Percentiles rank a stretch among this genome's conserved stretches.
phyloP scores from a whole-genome alignment of 2,329 filamentous ascomycete genomes.

The Hypoxylon sp. region DNA sequence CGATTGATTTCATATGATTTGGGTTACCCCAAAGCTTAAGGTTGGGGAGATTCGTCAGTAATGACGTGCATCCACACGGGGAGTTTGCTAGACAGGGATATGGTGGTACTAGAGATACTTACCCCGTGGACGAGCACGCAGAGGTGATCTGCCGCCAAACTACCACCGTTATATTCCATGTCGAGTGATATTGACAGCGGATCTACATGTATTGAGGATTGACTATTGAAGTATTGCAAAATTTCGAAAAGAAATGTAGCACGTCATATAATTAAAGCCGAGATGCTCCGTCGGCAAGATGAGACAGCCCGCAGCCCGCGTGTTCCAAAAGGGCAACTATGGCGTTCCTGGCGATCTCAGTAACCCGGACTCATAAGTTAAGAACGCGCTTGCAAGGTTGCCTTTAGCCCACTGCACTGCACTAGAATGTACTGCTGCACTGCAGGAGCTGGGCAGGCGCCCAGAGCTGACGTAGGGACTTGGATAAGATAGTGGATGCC shows the following conservation, averaged over 20 bases:
- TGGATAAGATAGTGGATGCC: neutral
- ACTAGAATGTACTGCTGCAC: too few species aligned
- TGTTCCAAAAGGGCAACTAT: slow-evolving; percentile 17
- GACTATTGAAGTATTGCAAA: neutral
- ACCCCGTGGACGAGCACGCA: slow-evolving; percentile 84
- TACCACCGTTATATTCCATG: slow-evolving; percentile 66
- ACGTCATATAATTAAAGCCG: neutral
- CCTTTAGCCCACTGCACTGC: too few species aligned
- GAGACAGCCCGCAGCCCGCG: slow-evolving; percentile 30
- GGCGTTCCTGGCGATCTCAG: neutral
- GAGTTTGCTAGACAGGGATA: slow-evolving; percentile 24
- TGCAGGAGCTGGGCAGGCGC: too few species aligned
- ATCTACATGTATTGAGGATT: slow-evolving; percentile 2
- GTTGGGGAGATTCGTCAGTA: slow-evolving; percentile 46
- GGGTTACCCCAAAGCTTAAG: slow-evolving; percentile 82
- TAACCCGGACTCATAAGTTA: too few species aligned
- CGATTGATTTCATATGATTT: slow-evolving; percentile 76
- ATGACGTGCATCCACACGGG: slow-evolving; percentile 35
- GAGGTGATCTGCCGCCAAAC: slow-evolving; percentile 73
- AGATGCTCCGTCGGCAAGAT: slow-evolving; percentile 23
- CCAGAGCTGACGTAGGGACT: slow-evolving; percentile 27
- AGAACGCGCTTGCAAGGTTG: too few species aligned
- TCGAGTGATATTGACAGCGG: slow-evolving; percentile 39
- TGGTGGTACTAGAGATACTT: slow-evolving; percentile 57
- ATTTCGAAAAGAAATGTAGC: neutral